Evolutionary conservation across 805 yeast genomes (phyloP).

Genomic region (Candida oleophila): DNA sequence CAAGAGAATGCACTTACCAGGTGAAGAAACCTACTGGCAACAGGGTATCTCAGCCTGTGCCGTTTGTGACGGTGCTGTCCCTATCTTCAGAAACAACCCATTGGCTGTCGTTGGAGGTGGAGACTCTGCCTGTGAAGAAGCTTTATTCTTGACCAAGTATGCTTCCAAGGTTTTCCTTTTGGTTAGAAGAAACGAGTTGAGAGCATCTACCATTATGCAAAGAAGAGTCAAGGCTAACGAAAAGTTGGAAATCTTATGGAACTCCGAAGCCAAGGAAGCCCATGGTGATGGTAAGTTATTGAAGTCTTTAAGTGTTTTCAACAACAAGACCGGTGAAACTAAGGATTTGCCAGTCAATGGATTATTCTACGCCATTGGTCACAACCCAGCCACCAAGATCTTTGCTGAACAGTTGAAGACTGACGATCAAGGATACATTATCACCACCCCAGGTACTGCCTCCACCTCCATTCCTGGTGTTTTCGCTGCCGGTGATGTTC

Average conservation of each 20-base stretch:
- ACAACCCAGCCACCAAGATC: conserved; percentile 88
- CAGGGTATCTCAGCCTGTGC: conserved; percentile 99
- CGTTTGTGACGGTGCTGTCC: conserved; percentile 99
- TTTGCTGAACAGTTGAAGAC: conserved; percentile 76
- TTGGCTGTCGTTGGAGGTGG: conserved; percentile 99
- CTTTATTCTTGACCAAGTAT: conserved; percentile 92
- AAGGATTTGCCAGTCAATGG: conserved; percentile 80
- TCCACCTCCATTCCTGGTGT: conserved; percentile 85
- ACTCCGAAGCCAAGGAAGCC: conserved; percentile 83
- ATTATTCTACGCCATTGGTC: conserved; percentile 97
- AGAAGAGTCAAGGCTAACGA: conserved; percentile 82
- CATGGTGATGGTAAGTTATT: conserved; percentile 91
- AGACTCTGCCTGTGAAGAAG: conserved; percentile 99
- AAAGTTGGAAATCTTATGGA: conserved; percentile 86
- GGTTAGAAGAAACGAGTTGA: conserved; percentile 89
- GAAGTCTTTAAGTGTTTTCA: conserved; percentile 59
- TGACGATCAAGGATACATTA: conserved; percentile 85
- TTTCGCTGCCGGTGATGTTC: conserved; percentile 99
- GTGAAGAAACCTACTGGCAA: conserved; percentile 99
- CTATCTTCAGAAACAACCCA: conserved; percentile 97
- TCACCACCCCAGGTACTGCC: conserved; percentile 87
- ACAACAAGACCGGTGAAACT: conserved; percentile 69
- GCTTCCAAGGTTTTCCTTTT: conserved; percentile 93
- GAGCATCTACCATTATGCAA: conserved; percentile 98
- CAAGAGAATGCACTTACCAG: conserved; percentile 88